These are phyloP conservation scores for Persicaria tinctoria DNA, from an alignment of 148 eudicot genomes.

Conservation along the genomic window DNA sequence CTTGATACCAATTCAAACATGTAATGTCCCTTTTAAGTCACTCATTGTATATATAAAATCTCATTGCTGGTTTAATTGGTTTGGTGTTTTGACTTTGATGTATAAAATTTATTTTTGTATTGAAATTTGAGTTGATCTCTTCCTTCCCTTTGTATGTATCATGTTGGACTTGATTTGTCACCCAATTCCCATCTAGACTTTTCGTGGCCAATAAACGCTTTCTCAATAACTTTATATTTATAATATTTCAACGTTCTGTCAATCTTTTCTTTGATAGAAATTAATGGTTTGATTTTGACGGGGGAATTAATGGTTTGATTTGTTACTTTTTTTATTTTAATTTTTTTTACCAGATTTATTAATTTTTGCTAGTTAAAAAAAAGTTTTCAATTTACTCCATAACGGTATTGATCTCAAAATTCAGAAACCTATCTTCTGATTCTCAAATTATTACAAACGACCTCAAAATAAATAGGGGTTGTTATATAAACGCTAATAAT, in stretches of 20 bases:
- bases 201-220: background rate
- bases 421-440: no score
- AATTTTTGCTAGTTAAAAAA: no score
- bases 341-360: no score
- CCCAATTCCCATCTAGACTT: background rate
- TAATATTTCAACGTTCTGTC: background rate
- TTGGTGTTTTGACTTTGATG: conserved; percentile 6
- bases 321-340: no score
- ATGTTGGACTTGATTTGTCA: background rate
- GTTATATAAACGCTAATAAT: no score
- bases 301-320: no score
- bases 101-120: background rate
- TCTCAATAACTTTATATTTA: background rate
- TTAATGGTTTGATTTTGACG: no score
- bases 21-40: background rate
- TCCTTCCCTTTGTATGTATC: background rate
- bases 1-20: background rate
- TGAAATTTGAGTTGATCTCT: background rate
- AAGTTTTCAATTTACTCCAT: no score
- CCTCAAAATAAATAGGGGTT: no score
- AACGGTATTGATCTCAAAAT: no score
- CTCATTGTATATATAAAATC: conserved; percentile 2
- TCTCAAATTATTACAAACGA: no score
- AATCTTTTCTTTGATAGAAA: no score
- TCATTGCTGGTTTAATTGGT: background rate